Evolutionary conservation across 768 basidiomycete genomes (phyloP), one percentile per base, ranked within the genome.

Genomic region (Pholiota microspora): DNA sequence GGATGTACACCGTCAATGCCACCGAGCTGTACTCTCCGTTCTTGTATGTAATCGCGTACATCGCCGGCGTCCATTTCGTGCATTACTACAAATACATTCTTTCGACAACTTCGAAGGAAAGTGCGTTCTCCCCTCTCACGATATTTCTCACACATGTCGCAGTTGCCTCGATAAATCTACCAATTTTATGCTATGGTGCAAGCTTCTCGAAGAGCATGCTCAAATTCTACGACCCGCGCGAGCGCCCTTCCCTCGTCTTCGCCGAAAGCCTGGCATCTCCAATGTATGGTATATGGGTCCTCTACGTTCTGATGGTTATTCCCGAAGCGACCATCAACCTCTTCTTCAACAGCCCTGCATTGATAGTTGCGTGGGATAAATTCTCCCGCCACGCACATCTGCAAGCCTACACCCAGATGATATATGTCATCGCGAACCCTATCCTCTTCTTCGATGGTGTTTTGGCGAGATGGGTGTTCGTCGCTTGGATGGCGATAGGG

Each of bases 11-110:
- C 24, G 18, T 23, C 18, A 50, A 50, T 35, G 21, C 28, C 9
- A 35, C 21, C 21, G 34, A 50, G 10, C 49, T 50, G 23, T 35
- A 50, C 31, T 50, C 25, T n/a, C 49, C 49, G 15, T 24, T 50
- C 34, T 2, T 36, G 1, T 50, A 36, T 13, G 13, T 50, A 21
- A 36, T 36, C 15, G 49, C 49, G 2, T 50, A 50, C 34, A 23
- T 18, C 18, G 49, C 34, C 15, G 49, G 49, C 12, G 15, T 36
- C 12, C 24, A 35, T 15, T 36, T 50, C n/a, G 23, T 35, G 7
- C 24, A 34, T 16, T 50, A 50, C 35, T 24, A 35, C 34, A 36
- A 50, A 36, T 16, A 32, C 12, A 36, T 50, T 3, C 21, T 50
- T 0, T 12, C 4, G 15, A 21, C n/a, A n/a, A 18, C 36, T 9